Evolutionary conservation across 441 rosid genomes (phyloP).

Genomic region (Iberis amara): DNA sequence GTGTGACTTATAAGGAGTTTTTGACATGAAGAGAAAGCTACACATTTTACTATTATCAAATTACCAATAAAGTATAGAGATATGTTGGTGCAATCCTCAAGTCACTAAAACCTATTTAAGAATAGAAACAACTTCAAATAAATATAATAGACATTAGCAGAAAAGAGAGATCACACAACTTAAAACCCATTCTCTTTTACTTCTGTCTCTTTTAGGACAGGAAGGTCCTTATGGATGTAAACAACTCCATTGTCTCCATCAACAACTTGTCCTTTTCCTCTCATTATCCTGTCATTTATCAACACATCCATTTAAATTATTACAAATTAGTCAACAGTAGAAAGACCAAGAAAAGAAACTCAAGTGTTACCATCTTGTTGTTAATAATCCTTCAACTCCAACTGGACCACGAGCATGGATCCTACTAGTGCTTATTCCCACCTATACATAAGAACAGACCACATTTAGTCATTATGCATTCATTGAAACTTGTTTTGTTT

Average conservation of each 20-base stretch:
- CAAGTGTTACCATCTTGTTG: constrained; percentile 82
- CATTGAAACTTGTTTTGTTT: too few relatives aligned
- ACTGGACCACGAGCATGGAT: constrained; percentile 99
- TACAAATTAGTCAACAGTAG: too few relatives aligned
- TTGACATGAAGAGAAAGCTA: too few relatives aligned
- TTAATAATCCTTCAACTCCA: constrained; percentile 91
- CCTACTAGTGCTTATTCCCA: constrained; percentile 93
- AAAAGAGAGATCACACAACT: too few relatives aligned
- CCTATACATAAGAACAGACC: constrained; percentile 43
- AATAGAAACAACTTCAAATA: too few relatives aligned
- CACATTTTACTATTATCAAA: too few relatives aligned
- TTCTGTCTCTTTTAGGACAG: too few relatives aligned
- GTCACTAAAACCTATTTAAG: too few relatives aligned
- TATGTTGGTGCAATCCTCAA: too few relatives aligned
- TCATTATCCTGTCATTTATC: constrained; percentile 62
- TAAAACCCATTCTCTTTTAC: too few relatives aligned
- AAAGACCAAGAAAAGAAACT: not conserved
- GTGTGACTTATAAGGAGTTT: too few relatives aligned
- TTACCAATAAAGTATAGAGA: too few relatives aligned
- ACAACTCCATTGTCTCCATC: constrained; percentile 74
- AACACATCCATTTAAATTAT: not conserved
- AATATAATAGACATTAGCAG: constrained; percentile 26
- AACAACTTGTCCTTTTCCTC: constrained; percentile 90
- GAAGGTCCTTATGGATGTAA: constrained; percentile 68
- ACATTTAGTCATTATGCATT: not conserved